phyloP scores from a whole-genome alignment of 371 early-diverging fungal species.

The Mortierella sp. region DNA sequence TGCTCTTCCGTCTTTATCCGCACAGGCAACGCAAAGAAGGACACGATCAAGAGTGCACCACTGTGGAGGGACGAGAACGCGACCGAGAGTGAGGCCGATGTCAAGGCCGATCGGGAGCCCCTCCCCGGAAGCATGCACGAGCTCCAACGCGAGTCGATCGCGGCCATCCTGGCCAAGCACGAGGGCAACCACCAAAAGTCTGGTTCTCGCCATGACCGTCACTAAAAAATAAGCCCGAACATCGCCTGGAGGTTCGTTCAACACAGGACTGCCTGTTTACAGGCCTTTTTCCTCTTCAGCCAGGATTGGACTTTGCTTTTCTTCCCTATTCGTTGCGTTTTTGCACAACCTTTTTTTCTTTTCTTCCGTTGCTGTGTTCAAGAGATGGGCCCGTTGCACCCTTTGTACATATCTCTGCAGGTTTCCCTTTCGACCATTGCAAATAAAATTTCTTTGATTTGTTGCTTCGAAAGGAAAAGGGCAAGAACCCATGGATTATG shows the following conservation, averaged over 20 bases:
- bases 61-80: constrained; percentile 54
- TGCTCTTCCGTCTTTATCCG: background rate
- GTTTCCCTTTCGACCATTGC: too few species aligned
- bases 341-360: too few species aligned
- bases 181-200: background rate
- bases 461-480: too few species aligned
- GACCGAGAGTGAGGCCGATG: constrained; percentile 57
- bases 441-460: too few species aligned
- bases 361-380: background rate
- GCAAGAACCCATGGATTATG: too few species aligned
- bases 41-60: constrained; percentile 50
- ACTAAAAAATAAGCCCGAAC: background rate
- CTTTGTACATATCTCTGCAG: too few species aligned
- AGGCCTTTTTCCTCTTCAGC: too few species aligned
- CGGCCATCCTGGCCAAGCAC: constrained; percentile 4
- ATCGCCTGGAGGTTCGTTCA: too few species aligned
- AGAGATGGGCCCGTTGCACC: too few species aligned
- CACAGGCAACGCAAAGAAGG: constrained; percentile 14
- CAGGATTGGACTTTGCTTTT: too few species aligned
- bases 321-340: too few species aligned
- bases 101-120: constrained; percentile 59
- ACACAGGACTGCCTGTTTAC: too few species aligned
- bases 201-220: background rate
- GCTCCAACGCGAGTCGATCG: constrained; percentile 46
- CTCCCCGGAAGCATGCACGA: constrained; percentile 23